Evolutionary conservation across 192 early-diverging fungal species (phyloP).

Genomic region (Coemansia sp.): DNA sequence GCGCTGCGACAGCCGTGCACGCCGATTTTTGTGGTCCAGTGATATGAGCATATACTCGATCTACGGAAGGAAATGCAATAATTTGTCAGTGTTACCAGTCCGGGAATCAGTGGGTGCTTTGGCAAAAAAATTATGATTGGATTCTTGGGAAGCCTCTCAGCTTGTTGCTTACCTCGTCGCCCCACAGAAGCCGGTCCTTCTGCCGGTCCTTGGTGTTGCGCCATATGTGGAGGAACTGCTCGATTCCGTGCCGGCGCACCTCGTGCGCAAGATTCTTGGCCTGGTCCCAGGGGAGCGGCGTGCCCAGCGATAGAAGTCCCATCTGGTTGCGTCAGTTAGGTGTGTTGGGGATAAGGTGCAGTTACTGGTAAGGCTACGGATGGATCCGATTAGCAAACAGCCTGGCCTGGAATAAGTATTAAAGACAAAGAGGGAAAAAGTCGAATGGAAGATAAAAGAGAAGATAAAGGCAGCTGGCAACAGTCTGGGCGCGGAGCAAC

Average conservation of each 20-base stretch:
- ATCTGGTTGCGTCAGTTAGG: no score
- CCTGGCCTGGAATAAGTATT: neutral
- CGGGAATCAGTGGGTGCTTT: neutral
- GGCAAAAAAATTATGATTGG: neutral
- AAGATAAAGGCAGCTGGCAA: neutral
- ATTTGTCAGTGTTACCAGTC: neutral
- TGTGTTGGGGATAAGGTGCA: neutral
- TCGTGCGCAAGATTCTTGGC: slow-evolving; percentile 79
- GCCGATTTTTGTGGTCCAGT: slow-evolving; percentile 67
- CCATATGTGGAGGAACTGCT: slow-evolving; percentile 89
- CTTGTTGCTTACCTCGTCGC: slow-evolving; percentile 79
- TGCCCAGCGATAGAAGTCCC: slow-evolving; percentile 92
- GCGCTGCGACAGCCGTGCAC: slow-evolving; percentile 68
- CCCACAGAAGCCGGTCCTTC: slow-evolving; percentile 85
- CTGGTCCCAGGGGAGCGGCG: slow-evolving; percentile 94
- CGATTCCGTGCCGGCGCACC: slow-evolving; percentile 88
- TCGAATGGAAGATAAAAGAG: neutral
- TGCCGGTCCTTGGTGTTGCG: slow-evolving; percentile 72
- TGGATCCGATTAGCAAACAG: neutral
- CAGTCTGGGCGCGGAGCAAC: neutral
- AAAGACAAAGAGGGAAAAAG: neutral
- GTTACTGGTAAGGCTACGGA: no score
- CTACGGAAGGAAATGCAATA: slow-evolving; percentile 36
- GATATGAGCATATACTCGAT: slow-evolving; percentile 91
- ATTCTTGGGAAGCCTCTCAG: neutral